A percentile compares a stretch with the other conserved stretches of the same genome.
phyloP scores from a whole-genome alignment of 352 stramenopile species.

The Phytophthora cactorum region DNA sequence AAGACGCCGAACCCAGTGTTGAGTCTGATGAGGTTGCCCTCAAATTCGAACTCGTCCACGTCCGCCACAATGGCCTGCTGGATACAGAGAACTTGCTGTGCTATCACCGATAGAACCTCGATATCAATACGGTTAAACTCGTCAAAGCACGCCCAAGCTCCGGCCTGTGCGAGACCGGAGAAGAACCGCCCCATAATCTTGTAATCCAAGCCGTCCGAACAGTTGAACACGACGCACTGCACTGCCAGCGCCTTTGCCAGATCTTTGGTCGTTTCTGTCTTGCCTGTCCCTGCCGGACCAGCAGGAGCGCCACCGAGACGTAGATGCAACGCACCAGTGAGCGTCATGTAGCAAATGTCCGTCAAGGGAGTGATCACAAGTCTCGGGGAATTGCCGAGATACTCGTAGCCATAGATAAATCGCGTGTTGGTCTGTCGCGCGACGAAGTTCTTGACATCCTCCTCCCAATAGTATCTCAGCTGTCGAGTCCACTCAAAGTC shows the following conservation, averaged over 20 bases:
- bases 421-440: slow-evolving; percentile 82
- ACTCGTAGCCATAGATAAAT: slow-evolving; percentile 89
- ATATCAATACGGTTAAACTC: slow-evolving; percentile 98
- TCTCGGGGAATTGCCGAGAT: slow-evolving; percentile 82
- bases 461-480: slow-evolving; percentile 90
- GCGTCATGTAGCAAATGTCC: slow-evolving; percentile 94
- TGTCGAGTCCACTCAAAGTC: slow-evolving; percentile 94
- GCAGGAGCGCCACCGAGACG: slow-evolving; percentile 92
- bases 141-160: slow-evolving; percentile 96
- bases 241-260: slow-evolving; percentile 94
- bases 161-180: slow-evolving; percentile 92
- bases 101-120: slow-evolving; percentile 95
- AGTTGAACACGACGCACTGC: slow-evolving; percentile 97
- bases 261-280: slow-evolving; percentile 96
- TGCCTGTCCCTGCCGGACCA: slow-evolving; percentile 93
- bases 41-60: slow-evolving; percentile 92
- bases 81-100: slow-evolving; percentile 96
- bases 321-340: slow-evolving; percentile 94
- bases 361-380: slow-evolving; percentile 88
- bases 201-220: slow-evolving; percentile 95
- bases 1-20: slow-evolving; percentile 94
- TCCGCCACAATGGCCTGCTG: slow-evolving; percentile 94
- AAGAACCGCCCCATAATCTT: slow-evolving; percentile 98
- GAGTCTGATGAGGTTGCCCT: slow-evolving; percentile 92
- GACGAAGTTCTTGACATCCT: slow-evolving; percentile 88